Conservation (phyloP, 2,329 filamentous ascomycete genomes). For the Pezizomycotina sp. region DNA sequence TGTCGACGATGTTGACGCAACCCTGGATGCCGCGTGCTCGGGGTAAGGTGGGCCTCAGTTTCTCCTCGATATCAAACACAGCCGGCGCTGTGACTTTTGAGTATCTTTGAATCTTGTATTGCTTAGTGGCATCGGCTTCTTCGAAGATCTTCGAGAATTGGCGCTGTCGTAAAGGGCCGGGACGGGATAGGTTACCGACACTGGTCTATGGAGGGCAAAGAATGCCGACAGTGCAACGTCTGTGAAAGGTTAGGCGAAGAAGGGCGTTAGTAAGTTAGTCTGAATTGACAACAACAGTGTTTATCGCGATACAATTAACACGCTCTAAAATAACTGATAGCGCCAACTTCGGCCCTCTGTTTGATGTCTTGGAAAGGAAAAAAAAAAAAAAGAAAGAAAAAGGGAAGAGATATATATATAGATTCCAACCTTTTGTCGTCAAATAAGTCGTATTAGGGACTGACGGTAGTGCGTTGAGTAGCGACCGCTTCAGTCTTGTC, state of each 20-base stretch:
- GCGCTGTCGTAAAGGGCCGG: conserved; percentile 55
- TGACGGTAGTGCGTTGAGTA: too few species aligned
- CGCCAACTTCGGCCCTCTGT: not conserved
- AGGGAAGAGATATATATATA: too few species aligned
- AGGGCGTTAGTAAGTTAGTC: not conserved
- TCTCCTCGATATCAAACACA: conserved; percentile 24
- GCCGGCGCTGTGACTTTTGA: conserved; percentile 30
- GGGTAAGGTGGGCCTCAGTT: too few species aligned
- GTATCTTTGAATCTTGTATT: conserved; percentile 31
- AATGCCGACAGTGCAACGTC: conserved; percentile 80
- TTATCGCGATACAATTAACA: too few species aligned
- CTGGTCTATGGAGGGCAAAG: conserved; percentile 88
- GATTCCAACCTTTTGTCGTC: too few species aligned
- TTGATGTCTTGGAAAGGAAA: too few species aligned
- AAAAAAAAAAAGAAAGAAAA: too few species aligned
- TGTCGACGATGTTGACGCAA: too few species aligned
- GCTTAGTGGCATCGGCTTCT: conserved; percentile 34
- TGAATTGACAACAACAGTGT: too few species aligned
- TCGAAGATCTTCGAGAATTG: conserved; percentile 74
- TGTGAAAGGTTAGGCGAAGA: conserved; percentile 29
- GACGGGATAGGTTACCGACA: conserved; percentile 70
- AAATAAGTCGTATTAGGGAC: too few species aligned
- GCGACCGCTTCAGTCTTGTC: too few species aligned
- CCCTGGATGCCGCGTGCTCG: too few species aligned
- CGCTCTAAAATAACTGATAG: not conserved